Conservation (phyloP, 169 alveolate species). For the Plasmodium adleri region DNA sequence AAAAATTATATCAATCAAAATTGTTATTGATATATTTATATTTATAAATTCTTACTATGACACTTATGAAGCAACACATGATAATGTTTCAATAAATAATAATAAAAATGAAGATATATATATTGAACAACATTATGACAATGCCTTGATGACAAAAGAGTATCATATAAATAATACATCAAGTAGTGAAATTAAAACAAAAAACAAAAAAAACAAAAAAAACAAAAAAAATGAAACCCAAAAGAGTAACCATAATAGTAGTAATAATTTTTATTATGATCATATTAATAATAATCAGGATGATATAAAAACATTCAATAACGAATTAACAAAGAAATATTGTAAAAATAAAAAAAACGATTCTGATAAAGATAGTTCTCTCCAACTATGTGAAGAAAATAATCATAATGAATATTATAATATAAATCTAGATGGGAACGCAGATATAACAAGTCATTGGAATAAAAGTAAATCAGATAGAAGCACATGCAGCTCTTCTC, state of each 20-base stretch:
- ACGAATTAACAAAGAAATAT: background rate
- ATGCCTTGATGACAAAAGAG: background rate
- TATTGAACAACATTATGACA: background rate
- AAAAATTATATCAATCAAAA: conserved; percentile 65
- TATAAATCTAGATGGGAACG: background rate
- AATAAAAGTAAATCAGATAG: too few species aligned
- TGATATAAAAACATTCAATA: background rate
- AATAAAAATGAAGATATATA: conserved; percentile 27
- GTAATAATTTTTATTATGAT: background rate
- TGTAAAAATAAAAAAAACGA: too few species aligned
- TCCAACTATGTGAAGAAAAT: background rate
- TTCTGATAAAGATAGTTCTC: too few species aligned
- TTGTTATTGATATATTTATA: conserved; percentile 53
- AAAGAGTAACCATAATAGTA: background rate
- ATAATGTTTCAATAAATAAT: background rate
- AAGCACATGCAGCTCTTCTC: too few species aligned
- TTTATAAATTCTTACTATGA: conserved; percentile 66
- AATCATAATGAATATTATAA: background rate
- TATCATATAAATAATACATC: background rate
- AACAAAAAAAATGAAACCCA: background rate
- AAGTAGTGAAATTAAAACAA: background rate
- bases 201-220: background rate
- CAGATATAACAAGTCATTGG: too few species aligned
- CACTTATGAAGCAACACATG: conserved; percentile 8
- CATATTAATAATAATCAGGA: background rate